Conservation (phyloP, 1,284 basidiomycete species). For the Irpex sp. region DNA sequence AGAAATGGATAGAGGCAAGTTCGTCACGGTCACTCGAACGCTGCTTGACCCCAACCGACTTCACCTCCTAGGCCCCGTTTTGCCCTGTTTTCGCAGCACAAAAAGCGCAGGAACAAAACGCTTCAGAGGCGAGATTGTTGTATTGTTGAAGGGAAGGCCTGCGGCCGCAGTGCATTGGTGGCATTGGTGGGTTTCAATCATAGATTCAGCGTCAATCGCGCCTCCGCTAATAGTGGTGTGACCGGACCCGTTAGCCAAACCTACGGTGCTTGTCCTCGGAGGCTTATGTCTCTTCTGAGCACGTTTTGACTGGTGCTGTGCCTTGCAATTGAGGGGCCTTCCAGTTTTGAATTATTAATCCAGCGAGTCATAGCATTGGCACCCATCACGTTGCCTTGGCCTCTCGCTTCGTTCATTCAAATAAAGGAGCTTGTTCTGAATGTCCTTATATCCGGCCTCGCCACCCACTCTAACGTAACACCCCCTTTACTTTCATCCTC, state of each 20-base stretch:
- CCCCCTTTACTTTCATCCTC: neutral
- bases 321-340: neutral
- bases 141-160: neutral
- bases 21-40: neutral
- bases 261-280: neutral
- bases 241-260: neutral
- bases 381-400: neutral
- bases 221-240: neutral
- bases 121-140: neutral
- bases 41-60: neutral
- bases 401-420: neutral
- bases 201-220: neutral
- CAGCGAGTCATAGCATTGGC: neutral
- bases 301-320: constrained; percentile 3
- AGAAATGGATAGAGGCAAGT: neutral
- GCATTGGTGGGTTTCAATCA: neutral
- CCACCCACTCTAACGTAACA: neutral
- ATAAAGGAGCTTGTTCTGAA: neutral
- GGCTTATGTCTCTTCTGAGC: neutral
- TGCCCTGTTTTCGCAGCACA: neutral
- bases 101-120: neutral
- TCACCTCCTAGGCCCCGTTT: neutral
- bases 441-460: neutral
- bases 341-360: neutral
- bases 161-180: neutral